A percentile compares a stretch with the other conserved stretches of the same genome.
Conservation (phyloP, 2,329 filamentous ascomycete species). For the Leptographium procerum region DNA sequence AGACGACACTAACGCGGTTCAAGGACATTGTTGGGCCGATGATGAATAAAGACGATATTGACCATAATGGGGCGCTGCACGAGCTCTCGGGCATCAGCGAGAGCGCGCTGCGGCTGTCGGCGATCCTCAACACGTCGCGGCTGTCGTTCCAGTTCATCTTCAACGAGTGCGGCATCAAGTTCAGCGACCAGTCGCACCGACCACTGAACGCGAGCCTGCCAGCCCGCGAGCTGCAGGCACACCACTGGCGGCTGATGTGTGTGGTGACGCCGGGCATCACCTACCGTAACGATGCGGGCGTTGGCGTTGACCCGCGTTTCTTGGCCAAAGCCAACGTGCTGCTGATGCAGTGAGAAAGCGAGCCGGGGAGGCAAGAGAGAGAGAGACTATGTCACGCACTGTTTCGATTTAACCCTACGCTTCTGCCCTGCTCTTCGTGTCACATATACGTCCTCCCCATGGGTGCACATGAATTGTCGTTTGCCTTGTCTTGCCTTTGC, state of each 20-base stretch:
- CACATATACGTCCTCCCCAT: no score
- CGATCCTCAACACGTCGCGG: slow-evolving; percentile 30
- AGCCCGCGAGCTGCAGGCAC: slow-evolving; percentile 32
- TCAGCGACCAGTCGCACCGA: slow-evolving; percentile 35
- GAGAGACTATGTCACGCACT: neutral
- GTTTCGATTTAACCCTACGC: neutral
- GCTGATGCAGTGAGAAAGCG: slow-evolving; percentile 25
- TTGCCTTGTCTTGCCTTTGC: neutral
- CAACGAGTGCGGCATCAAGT: slow-evolving; percentile 37
- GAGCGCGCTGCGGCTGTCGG: slow-evolving; percentile 32
- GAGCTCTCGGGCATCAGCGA: slow-evolving; percentile 31
- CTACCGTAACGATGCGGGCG: slow-evolving; percentile 38
- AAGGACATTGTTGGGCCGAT: slow-evolving; percentile 30
- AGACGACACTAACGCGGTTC: slow-evolving; percentile 14
- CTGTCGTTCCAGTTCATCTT: slow-evolving; percentile 28
- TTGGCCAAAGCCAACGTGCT: slow-evolving; percentile 36
- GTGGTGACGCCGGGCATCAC: slow-evolving; percentile 44
- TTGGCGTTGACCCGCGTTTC: slow-evolving; percentile 31
- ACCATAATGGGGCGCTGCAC: slow-evolving; percentile 24
- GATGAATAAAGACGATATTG: slow-evolving; percentile 25
- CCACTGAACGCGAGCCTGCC: slow-evolving; percentile 30
- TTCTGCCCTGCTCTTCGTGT: neutral
- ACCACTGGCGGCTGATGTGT: slow-evolving; percentile 40
- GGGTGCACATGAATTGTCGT: neutral
- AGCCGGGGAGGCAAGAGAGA: neutral